Evolutionary conservation across 148 eudicot genomes (phyloP).

Genomic region (Rhododendron ferrugineum): DNA sequence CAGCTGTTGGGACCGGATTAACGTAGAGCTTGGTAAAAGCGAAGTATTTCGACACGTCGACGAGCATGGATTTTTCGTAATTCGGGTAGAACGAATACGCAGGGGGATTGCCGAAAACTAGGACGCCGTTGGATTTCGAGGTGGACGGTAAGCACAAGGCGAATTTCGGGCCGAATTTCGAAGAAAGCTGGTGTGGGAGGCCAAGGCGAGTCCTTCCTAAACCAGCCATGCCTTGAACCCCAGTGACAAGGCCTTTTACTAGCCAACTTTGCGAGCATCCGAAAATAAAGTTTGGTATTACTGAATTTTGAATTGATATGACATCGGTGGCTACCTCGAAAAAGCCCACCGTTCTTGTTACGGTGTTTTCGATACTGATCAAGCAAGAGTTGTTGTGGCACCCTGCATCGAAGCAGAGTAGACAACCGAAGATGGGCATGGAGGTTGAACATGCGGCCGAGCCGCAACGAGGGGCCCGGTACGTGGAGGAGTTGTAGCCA

Average conservation of each 20-base stretch:
- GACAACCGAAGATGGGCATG: background rate
- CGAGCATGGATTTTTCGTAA: background rate
- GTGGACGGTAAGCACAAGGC: constrained; percentile 35
- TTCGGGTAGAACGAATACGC: constrained; percentile 37
- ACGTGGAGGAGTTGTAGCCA: constrained; percentile 36
- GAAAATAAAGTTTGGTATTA: constrained; percentile 16
- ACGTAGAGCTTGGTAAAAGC: constrained; percentile 26
- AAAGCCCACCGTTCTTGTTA: background rate
- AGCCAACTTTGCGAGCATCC: constrained; percentile 22
- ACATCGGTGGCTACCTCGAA: constrained; percentile 29
- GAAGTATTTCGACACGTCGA: constrained; percentile 26
- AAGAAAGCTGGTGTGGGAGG: constrained; percentile 30
- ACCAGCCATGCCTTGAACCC: constrained; percentile 37
- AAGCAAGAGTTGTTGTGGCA: constrained; percentile 34
- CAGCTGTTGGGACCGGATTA: constrained; percentile 33
- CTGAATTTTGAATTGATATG: constrained; percentile 17
- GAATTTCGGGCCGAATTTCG: constrained; percentile 23
- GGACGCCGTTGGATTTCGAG: constrained; percentile 12
- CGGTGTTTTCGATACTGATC: constrained; percentile 16
- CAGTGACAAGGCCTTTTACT: constrained; percentile 27
- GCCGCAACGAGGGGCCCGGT: constrained; percentile 39
- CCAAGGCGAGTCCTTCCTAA: constrained; percentile 30
- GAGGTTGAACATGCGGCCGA: constrained; percentile 42
- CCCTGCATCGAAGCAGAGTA: constrained; percentile 10
- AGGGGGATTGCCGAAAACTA: constrained; percentile 42